phyloP scores from a whole-genome alignment of 2,329 filamentous ascomycete species.

The Alternaria sp. region DNA sequence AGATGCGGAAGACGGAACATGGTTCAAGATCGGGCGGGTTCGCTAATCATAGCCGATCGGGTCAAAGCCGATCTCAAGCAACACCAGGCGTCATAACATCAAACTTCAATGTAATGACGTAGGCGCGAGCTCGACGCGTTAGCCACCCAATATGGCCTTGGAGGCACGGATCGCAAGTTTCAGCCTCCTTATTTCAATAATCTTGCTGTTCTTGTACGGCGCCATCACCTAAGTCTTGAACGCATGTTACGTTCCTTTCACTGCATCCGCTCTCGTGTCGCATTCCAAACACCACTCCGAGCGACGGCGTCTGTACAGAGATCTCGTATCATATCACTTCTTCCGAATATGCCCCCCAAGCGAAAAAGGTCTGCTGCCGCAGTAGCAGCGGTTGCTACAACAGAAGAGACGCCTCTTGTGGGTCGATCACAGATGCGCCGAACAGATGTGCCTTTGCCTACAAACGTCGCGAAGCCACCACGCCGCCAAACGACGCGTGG shows the following conservation, averaged over 20 bases:
- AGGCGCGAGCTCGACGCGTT: slow-evolving; percentile 33
- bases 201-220: slow-evolving; percentile 6
- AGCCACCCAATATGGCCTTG: slow-evolving; percentile 23
- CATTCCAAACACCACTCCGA: slow-evolving; percentile 24
- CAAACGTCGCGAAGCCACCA: slow-evolving; percentile 28
- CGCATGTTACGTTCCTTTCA: slow-evolving; percentile 43
- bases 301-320: slow-evolving; percentile 19
- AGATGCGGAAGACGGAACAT: not conserved
- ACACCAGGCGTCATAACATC: slow-evolving; percentile 21
- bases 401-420: slow-evolving; percentile 14
- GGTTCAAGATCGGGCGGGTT: slow-evolving; percentile 9
- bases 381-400: slow-evolving; percentile 26
- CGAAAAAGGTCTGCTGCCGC: slow-evolving; percentile 40
- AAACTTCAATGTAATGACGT: slow-evolving; percentile 30
- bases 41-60: slow-evolving; percentile 20
- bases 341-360: slow-evolving; percentile 38
- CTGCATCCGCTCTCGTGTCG: slow-evolving; percentile 24
- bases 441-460: slow-evolving; percentile 36
- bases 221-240: slow-evolving; percentile 16
- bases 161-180: slow-evolving; percentile 14
- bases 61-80: slow-evolving; percentile 15
- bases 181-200: slow-evolving; percentile 4
- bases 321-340: slow-evolving; percentile 13
- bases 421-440: slow-evolving; percentile 29
- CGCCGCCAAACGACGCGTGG: slow-evolving; percentile 41